Percentiles rank a stretch among this genome's conserved stretches.
phyloP scores from a whole-genome alignment of 2,329 filamentous ascomycete species.

The Aspergillus sp. region DNA sequence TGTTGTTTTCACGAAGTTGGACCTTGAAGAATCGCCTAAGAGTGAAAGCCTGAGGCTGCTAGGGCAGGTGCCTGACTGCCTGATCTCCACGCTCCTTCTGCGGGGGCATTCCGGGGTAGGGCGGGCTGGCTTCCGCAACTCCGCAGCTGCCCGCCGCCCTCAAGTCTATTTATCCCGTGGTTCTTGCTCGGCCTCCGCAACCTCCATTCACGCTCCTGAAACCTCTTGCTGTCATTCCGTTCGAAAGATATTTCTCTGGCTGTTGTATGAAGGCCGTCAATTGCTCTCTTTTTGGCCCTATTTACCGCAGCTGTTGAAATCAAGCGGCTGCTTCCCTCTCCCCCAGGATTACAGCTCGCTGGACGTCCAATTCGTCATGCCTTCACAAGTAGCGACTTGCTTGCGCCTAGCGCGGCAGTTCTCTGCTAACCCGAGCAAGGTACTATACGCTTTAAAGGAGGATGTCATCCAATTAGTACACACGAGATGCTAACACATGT shows the following conservation, averaged over 20 bases:
- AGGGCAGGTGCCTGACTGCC: background rate
- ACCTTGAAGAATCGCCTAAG: background rate
- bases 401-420: constrained; percentile 41
- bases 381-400: constrained; percentile 38
- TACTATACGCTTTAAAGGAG: constrained; percentile 15
- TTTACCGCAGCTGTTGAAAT: background rate
- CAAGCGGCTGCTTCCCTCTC: background rate
- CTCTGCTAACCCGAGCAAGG: constrained; percentile 36
- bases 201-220: background rate
- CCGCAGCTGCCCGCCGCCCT: constrained; percentile 15
- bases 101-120: constrained; percentile 21
- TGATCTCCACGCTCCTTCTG: background rate
- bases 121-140: constrained; percentile 21
- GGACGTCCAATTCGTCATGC: constrained; percentile 23
- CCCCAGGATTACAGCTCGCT: background rate
- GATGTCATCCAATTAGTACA: background rate
- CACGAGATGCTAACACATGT: background rate
- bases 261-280: background rate
- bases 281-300: background rate
- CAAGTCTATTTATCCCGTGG: constrained; percentile 2
- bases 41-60: background rate
- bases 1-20: background rate
- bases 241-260: background rate
- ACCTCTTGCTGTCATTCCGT: background rate
- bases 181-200: background rate